Evolutionary conservation across 495 filamentous ascomycete species (phyloP), one percentile per base, ranked within the genome.

Genomic region (Penicillium pulvis): DNA sequence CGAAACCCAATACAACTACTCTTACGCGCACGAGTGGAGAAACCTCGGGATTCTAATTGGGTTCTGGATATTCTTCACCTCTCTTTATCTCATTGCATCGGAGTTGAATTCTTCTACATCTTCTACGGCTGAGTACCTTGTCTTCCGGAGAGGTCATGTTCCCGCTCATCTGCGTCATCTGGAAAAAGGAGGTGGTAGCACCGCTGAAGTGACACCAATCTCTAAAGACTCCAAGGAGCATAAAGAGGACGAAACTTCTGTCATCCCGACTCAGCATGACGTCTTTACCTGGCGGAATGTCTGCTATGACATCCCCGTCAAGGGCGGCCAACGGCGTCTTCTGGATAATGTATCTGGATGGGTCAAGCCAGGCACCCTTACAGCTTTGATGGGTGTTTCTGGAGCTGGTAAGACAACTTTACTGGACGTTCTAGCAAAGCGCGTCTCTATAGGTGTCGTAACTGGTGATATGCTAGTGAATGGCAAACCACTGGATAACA

Each of bases 211-310:
- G 5, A n/a, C 57, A 42, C 53, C 62, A 46, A 45, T 49, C 28
- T 57, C 67, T 6, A 54, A 68, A 64, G 35, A 56, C 67, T 30
- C 46, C 16, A 41, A 41, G 5, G 23, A 28, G 60, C 26, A 74
- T 14, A 17, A 39, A 0, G 58, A 64, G 20, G 55, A 58, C 44
- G 36, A 66, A 12, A 46, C 73, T 62, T 62, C 69, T 59, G 65
- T 51, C 1, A 53, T 79, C 75, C 58, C 85, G 81, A 67, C 79
- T 3, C 72, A 76, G 49, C 75, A 73, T 51, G 87, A 86, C 58
- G 83, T 93, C 28, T 85, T 93, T 53, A 90, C 87, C 6, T 93
- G 88, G 88, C 81, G 87, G 60, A 80, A 88, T 59, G 81, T 95
- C 10, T 86, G 83, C 67, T 93, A 91, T 57, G 83, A 83, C 51